Percentiles rank a stretch among this genome's conserved stretches.
Evolutionary conservation across 805 yeast genomes (phyloP).

Genomic region (Lachancea waltii): DNA sequence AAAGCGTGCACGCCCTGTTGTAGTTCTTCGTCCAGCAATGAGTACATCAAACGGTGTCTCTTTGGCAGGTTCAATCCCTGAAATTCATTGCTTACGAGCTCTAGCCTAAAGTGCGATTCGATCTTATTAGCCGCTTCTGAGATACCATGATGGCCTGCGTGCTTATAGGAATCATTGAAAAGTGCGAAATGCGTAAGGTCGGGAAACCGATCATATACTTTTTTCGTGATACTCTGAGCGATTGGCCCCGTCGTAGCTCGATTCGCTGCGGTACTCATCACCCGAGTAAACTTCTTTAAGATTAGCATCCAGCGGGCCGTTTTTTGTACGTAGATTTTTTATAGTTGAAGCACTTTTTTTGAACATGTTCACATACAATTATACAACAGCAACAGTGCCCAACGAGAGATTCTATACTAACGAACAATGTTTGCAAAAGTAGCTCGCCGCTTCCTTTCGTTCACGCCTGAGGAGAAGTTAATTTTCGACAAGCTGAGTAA

Average conservation of each 20-base stretch:
- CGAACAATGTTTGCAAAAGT: constrained; percentile 5
- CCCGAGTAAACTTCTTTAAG: constrained; percentile 6
- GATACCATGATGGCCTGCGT: constrained; percentile 80
- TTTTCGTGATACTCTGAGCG: constrained; percentile 42
- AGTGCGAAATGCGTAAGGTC: constrained; percentile 46
- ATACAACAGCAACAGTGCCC: constrained; percentile 1
- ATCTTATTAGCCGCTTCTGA: constrained; percentile 60
- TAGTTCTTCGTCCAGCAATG: constrained; percentile 64
- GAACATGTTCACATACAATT: too few relatives aligned
- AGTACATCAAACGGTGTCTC: constrained; percentile 73
- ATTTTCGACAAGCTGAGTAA: constrained; percentile 49
- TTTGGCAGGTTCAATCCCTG: constrained; percentile 57
- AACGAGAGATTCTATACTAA: too few relatives aligned
- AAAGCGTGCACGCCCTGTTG: constrained; percentile 79
- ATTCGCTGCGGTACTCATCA: constrained; percentile 17
- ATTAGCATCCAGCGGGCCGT: constrained; percentile 4
- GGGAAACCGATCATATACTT: constrained; percentile 32
- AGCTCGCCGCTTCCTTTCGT: constrained; percentile 15
- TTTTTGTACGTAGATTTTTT: too few relatives aligned
- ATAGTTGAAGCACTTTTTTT: too few relatives aligned
- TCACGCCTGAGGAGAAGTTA: constrained; percentile 46
- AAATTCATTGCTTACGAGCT: constrained; percentile 64
- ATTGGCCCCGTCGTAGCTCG: constrained; percentile 36
- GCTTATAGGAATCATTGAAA: constrained; percentile 79
- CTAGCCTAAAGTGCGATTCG: constrained; percentile 80